Base-by-base conservation (phyloP, 2,329 filamentous ascomycete genomes). In the Coniosporium tulheliwenetii region DNA sequence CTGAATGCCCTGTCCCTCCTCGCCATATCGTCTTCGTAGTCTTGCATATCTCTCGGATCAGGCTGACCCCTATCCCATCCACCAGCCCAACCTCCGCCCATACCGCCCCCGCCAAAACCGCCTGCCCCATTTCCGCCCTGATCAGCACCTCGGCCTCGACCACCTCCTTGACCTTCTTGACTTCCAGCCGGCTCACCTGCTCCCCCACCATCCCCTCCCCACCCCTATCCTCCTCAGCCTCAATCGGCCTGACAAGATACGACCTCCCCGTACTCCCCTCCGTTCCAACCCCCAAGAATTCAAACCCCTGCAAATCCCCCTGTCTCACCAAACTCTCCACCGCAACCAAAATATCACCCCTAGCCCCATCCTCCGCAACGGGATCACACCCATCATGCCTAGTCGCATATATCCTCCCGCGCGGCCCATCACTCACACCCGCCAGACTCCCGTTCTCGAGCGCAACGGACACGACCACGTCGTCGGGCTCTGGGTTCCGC, bases 331-430 rank as follows among this genome's bases (percentile, higher is more conserved):
- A n/a, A 36, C 35, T 37, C 30, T n/a, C 30, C 41, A 42, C 26
- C 26, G 43, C 43, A 9, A 30, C 41, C 30, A 45, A n/a, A 4
- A 45, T 39, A 12, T 45, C 43, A 10, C 35, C 39, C 30, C 40
- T 38, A n/a, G 34, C 43, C n/a, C 35, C 33, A 5, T n/a, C 35
- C 15, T 8, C 32, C 4, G 4, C 32, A 10, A 33, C 32, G 4
- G 32, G 32, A 10, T 33, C 32, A 33, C 10, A 35, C 38, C 4
- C 19, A 26, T 26, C 19, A 7, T 26, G 19, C 35, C 33, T 19
- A 3, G 41, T 38, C 3, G 14, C 40, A 34, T 38, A 44, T 12
- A 42, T 36, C n/a, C n/a, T 38, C 13, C 43, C 43, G 8, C 40
- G 16, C 10, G 43, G 43, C 10, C 43, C 43, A n/a, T n/a, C 13